Base-by-base conservation (phyloP, 106 monocot species). In the Acanthochlamys bracteata region DNA sequence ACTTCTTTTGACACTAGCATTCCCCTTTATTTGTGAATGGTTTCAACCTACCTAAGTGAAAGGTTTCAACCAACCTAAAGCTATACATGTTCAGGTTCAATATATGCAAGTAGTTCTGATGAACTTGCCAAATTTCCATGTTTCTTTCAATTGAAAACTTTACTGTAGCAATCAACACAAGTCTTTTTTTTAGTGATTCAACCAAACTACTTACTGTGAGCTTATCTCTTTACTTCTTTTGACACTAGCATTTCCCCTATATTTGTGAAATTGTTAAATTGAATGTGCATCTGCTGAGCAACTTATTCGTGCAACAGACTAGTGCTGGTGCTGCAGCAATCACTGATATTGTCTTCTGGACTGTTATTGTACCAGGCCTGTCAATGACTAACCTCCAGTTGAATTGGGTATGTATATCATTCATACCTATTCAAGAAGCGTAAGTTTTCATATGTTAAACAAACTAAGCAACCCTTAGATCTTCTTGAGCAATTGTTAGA, bases 271-370 rank as follows among this genome's bases (percentile, higher is more conserved):
- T 2, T 49, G 49, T 49, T 49, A 1, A 55, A 55, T 33, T 33
- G 6, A 33, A 33, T 33, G 1, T 33, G 33, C 33, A 33, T 33
- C 51, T 51, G 51, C 2, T 13, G 21, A 22, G 10, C 55, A 55
- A 20, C 22, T 55, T 19, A 21, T 55, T 54, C 20, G 0, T 22
- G 22, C 20, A 55, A 42, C 41, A 61, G 39, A 61, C 8, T 41
- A 41, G 40, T 61, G 61, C 39, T 16, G 60, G 60, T 60, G 60
- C 60, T 60, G 26, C n/a, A 7, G n/a, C 39, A 40, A 13, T 61
- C 3, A 63, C 63, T 0, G 63, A 63, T 21, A 20, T 62, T 11
- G 63, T 63, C 22, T 63, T 42, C 22, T 63, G 63, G 63, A 2
- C 15, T 43, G 20, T 63, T 43, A 21, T 43, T 10, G 63, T n/a